These are phyloP conservation scores for Torrubiellomyces zombiae DNA, from an alignment of 2,329 filamentous ascomycete genomes.

Conservation along the genomic window DNA sequence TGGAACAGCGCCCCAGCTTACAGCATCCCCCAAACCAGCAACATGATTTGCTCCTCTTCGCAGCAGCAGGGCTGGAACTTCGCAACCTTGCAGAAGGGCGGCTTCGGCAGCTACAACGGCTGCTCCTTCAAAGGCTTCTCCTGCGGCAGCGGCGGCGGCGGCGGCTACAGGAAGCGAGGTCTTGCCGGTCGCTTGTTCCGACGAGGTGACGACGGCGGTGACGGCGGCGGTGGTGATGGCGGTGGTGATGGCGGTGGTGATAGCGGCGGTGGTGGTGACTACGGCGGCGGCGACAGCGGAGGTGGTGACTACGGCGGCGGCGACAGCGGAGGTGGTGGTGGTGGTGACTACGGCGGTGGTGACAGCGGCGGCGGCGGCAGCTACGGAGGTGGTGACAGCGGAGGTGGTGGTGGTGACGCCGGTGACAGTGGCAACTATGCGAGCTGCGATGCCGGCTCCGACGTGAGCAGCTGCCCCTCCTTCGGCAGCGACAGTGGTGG, in stretches of 20 bases:
- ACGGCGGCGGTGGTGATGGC: too few species aligned
- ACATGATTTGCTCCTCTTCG: constrained; percentile 60
- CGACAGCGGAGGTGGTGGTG: constrained; percentile 37
- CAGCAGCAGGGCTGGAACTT: constrained; percentile 61
- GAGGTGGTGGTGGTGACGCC: constrained; percentile 26
- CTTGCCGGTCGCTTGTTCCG: constrained; percentile 33
- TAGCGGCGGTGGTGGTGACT: too few species aligned
- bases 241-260: constrained; percentile 39
- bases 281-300: too few species aligned
- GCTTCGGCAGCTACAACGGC: constrained; percentile 49
- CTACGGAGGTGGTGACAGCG: constrained; percentile 40
- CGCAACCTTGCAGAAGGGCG: constrained; percentile 41
- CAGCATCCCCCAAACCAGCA: constrained; percentile 51
- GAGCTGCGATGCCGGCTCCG: constrained; percentile 20
- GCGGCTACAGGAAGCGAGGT: too few species aligned
- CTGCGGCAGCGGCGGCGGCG: constrained; percentile 40
- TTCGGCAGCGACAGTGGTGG: too few species aligned
- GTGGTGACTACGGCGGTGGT: too few species aligned
- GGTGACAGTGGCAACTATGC: too few species aligned
- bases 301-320: constrained; percentile 33
- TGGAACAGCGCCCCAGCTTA: constrained; percentile 28
- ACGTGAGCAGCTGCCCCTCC: too few species aligned
- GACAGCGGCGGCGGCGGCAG: constrained; percentile 28
- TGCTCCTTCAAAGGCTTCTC: constrained; percentile 60
- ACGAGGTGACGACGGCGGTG: too few species aligned